These are phyloP conservation scores for Straminergon stramineum DNA, from an alignment of 225 moss, liverwort and hornwort genomes.

Conservation along the genomic window DNA sequence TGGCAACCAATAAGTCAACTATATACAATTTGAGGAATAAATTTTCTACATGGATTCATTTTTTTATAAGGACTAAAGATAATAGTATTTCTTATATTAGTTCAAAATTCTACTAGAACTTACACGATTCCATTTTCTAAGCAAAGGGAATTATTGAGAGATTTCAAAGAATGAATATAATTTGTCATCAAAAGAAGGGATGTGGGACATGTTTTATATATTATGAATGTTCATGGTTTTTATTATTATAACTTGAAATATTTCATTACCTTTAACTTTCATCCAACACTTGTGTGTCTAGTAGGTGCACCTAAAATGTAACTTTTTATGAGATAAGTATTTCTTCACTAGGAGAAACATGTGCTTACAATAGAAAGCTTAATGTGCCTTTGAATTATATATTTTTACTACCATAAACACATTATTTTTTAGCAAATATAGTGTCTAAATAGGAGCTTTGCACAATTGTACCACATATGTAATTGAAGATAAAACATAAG, in stretches of 20 bases:
- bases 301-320: neutral
- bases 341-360: fast-evolving
- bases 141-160: neutral
- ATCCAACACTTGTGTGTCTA: neutral
- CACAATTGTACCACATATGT: neutral
- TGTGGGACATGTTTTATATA: neutral
- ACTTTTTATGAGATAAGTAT: neutral
- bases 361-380: neutral
- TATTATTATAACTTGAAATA: neutral
- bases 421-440: neutral
- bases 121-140: neutral
- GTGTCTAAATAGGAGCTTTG: fast-evolving
- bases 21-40: neutral
- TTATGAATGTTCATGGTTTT: fast-evolving
- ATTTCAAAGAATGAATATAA: neutral
- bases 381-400: neutral
- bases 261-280: too few relatives aligned
- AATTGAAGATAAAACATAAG: neutral
- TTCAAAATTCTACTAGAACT: neutral
- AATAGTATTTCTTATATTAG: too few relatives aligned
- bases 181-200: neutral
- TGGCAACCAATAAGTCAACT: fast-evolving
- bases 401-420: neutral
- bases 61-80: too few relatives aligned
- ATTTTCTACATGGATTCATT: neutral